These are phyloP conservation scores for Scutellaria galericulata DNA, from an alignment of 257 asterid species.

Conservation along the genomic window DNA sequence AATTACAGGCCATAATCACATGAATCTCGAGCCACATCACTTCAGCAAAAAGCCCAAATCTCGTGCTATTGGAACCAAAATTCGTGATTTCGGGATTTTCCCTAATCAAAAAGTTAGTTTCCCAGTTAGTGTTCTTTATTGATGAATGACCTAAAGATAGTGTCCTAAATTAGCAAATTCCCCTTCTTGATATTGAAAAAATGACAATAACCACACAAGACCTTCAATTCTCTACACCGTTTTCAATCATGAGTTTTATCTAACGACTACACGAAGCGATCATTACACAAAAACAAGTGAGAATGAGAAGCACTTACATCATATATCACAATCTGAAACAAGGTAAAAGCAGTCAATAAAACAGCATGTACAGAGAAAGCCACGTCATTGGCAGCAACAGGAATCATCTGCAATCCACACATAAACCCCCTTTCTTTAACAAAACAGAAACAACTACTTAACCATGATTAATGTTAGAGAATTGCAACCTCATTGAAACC, in stretches of 20 bases:
- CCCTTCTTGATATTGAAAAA: neutral
- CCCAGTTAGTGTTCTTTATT: too few species aligned
- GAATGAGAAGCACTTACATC: constrained; percentile 22
- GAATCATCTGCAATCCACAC: constrained; percentile 74
- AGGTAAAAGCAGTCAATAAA: constrained; percentile 69
- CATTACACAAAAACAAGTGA: neutral
- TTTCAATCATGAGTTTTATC: neutral
- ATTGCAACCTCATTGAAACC: constrained; percentile 64
- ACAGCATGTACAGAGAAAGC: constrained; percentile 94
- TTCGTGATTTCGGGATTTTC: too few species aligned
- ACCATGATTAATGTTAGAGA: neutral
- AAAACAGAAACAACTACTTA: neutral
- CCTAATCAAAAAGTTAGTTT: too few species aligned
- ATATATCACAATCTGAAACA: constrained; percentile 77
- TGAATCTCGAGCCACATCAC: too few species aligned
- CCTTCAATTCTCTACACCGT: neutral
- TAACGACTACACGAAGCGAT: neutral
- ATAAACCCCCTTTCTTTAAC: constrained; percentile 1
- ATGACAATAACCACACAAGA: neutral
- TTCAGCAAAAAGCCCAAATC: too few species aligned
- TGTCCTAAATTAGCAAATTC: neutral
- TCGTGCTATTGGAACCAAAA: too few species aligned
- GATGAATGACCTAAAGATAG: too few species aligned
- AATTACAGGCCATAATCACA: too few species aligned
- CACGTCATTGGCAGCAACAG: constrained; percentile 95